These are phyloP conservation scores for Canna indica DNA, from an alignment of 176 grass and related monocot species.

Conservation along the genomic window DNA sequence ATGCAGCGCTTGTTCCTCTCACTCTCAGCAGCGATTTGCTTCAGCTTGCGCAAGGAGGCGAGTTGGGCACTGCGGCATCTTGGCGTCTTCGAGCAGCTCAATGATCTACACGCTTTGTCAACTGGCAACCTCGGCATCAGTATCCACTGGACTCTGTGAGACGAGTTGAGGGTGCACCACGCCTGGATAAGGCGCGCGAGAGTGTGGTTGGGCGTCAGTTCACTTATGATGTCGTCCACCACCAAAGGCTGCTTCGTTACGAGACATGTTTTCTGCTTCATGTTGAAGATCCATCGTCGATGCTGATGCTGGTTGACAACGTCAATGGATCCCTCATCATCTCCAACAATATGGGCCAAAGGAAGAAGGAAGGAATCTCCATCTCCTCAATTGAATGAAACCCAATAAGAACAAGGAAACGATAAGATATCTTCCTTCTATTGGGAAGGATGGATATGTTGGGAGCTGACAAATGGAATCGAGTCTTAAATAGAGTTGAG, in stretches of 20 bases:
- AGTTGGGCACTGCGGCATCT: neutral
- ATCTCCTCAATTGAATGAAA: neutral
- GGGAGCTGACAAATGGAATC: neutral
- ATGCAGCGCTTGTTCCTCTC: conserved; percentile 27
- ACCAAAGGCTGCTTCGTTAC: conserved; percentile 48
- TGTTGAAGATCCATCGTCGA: conserved; percentile 57
- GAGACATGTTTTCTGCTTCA: conserved; percentile 34
- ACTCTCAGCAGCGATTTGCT: conserved; percentile 13
- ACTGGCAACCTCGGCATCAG: conserved; percentile 24
- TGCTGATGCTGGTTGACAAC: conserved; percentile 70
- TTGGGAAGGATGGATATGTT: neutral
- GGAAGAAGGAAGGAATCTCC: conserved; percentile 75
- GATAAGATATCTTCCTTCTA: no score
- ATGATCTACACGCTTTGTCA: conserved; percentile 11
- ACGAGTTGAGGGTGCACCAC: conserved; percentile 46
- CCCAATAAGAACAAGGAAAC: no score
- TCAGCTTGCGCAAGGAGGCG: conserved; percentile 22
- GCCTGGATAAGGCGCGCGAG: conserved; percentile 80
- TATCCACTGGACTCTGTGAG: conserved; percentile 26
- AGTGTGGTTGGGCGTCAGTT: conserved; percentile 90
- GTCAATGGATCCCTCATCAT: conserved; percentile 89
- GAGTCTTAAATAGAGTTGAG: neutral
- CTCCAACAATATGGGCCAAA: conserved; percentile 89
- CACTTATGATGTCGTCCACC: conserved; percentile 14
- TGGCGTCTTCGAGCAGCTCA: conserved; percentile 21